phyloP scores from a whole-genome alignment of 768 basidiomycete genomes.

The Lactifluus piperatus region DNA sequence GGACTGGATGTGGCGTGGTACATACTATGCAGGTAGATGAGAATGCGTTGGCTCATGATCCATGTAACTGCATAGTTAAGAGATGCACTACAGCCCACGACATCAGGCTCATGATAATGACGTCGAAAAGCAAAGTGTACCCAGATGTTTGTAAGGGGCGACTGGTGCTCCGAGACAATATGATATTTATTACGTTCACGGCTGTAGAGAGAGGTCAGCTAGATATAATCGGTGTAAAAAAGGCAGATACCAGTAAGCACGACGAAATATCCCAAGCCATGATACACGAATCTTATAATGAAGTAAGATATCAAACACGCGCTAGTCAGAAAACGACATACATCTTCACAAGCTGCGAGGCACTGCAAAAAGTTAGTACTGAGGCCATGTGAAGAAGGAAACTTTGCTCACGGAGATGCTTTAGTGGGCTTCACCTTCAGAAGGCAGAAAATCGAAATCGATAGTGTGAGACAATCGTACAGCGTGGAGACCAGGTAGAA shows the following conservation, averaged over 20 bases:
- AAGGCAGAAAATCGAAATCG: conserved; percentile 44
- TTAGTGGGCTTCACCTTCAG: conserved; percentile 34
- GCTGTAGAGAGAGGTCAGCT: conserved; percentile 6
- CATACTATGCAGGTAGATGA: conserved; percentile 29
- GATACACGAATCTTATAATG: conserved; percentile 48
- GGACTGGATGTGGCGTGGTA: background rate
- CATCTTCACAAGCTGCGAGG: conserved; percentile 23
- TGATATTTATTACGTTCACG: conserved; percentile 23
- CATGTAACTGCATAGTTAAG: conserved; percentile 28
- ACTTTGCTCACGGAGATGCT: conserved; percentile 25
- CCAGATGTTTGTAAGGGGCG: conserved; percentile 20
- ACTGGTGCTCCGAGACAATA: conserved; percentile 21
- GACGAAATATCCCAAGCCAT: conserved; percentile 56
- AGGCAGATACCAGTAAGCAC: conserved; percentile 36
- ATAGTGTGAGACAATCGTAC: conserved; percentile 46
- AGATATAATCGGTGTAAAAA: background rate
- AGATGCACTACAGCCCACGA: conserved; percentile 21
- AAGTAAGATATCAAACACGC: background rate
- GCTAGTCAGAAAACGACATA: conserved; percentile 11
- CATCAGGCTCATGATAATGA: background rate
- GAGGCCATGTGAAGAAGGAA: background rate
- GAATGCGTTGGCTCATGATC: conserved; percentile 31
- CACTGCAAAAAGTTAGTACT: conserved; percentile 4
- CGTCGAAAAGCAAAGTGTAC: background rate
- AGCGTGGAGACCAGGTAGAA: conserved; percentile 50